Evolutionary conservation across 352 stramenopile species (phyloP).

Genomic region (Phytophthora ramorum): DNA sequence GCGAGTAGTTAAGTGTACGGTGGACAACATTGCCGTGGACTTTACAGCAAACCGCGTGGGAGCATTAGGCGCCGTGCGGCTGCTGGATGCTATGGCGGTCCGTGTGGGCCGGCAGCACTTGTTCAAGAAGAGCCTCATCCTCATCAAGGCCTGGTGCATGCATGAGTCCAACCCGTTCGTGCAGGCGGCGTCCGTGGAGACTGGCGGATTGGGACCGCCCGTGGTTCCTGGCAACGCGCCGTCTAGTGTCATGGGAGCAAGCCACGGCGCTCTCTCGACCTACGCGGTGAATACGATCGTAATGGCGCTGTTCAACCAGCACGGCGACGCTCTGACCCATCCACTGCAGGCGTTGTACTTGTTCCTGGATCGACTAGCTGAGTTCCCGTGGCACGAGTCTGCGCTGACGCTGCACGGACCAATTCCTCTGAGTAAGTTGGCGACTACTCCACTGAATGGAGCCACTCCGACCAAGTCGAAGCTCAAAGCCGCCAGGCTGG

Average conservation of each 20-base stretch:
- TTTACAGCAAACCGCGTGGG: slow-evolving; percentile 88
- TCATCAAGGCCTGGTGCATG: slow-evolving; percentile 92
- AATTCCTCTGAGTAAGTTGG: slow-evolving; percentile 63
- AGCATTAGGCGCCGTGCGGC: slow-evolving; percentile 76
- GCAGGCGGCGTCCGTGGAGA: slow-evolving; percentile 35
- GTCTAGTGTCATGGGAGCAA: slow-evolving; percentile 80
- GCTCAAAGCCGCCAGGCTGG: slow-evolving; percentile 37
- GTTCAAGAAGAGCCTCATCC: slow-evolving; percentile 89
- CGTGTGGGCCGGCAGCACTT: slow-evolving; percentile 82
- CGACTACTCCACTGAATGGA: slow-evolving; percentile 46
- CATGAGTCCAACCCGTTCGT: slow-evolving; percentile 82
- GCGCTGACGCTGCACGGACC: slow-evolving; percentile 82
- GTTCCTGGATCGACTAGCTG: slow-evolving; percentile 85
- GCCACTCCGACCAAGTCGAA: slow-evolving; percentile 19
- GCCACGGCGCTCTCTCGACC: slow-evolving; percentile 80
- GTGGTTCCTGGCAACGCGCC: slow-evolving; percentile 23
- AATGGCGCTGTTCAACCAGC: slow-evolving; percentile 89
- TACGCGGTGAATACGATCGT: slow-evolving; percentile 92
- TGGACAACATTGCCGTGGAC: slow-evolving; percentile 92
- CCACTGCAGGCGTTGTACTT: slow-evolving; percentile 86
- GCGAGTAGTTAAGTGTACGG: slow-evolving; percentile 90
- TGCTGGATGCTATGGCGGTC: slow-evolving; percentile 87
- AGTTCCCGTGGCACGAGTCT: slow-evolving; percentile 88
- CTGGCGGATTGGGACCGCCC: slow-evolving; percentile 15
- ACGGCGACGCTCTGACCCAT: slow-evolving; percentile 72